These are phyloP conservation scores for Sparassis latifolia DNA, from an alignment of 1,284 basidiomycete species.

Conservation along the genomic window DNA sequence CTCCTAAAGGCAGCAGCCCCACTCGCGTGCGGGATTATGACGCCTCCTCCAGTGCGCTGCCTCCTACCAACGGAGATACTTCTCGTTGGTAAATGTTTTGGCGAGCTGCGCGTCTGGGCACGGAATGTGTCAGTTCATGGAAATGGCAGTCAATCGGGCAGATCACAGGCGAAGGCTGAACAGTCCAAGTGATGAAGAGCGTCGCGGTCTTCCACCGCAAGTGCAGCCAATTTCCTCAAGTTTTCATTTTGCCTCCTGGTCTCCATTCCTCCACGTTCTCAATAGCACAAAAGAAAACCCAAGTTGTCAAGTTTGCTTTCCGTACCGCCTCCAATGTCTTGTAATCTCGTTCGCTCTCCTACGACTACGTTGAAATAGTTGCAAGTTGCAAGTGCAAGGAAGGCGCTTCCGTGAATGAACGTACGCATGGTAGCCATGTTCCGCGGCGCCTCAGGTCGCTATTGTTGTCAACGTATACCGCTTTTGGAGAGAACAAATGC, in stretches of 20 bases:
- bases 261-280: slow-evolving; percentile 18
- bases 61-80: slow-evolving; percentile 19
- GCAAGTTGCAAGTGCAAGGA: slow-evolving; percentile 20
- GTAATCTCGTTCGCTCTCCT: slow-evolving; percentile 13
- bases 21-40: slow-evolving; percentile 40
- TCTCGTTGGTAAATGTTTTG: slow-evolving; percentile 23
- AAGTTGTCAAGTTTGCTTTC: slow-evolving; percentile 40
- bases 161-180: slow-evolving; percentile 23
- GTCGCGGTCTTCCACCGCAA: slow-evolving; percentile 19
- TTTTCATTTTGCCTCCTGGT: slow-evolving; percentile 24
- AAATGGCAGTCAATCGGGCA: slow-evolving; percentile 11
- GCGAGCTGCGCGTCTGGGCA: not conserved
- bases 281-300: slow-evolving; percentile 35
- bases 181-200: slow-evolving; percentile 24
- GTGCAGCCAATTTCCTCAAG: slow-evolving; percentile 16
- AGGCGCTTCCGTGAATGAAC: slow-evolving; percentile 13
- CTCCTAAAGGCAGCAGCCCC: slow-evolving; percentile 71
- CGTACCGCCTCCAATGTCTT: slow-evolving; percentile 19
- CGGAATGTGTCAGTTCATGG: slow-evolving; percentile 14
- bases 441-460: not conserved
- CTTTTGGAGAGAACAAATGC: not conserved
- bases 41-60: slow-evolving; percentile 19
- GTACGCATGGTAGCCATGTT: not conserved
- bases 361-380: slow-evolving; percentile 18
- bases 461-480: not conserved